Conservation (phyloP, 2,329 filamentous ascomycete species). For the Talaromyces sp. region DNA sequence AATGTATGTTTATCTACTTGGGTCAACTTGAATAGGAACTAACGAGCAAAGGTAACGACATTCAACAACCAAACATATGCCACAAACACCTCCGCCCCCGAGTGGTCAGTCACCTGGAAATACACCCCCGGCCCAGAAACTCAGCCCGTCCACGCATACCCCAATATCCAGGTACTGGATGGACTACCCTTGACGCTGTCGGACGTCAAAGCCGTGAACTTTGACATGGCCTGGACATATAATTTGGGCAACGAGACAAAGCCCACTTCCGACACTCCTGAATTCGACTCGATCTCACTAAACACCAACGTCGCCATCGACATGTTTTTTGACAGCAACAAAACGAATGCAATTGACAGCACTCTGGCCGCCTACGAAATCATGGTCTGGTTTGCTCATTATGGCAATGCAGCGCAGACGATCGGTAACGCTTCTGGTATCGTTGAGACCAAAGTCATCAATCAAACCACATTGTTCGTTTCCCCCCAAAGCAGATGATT, state of each 20-base stretch:
- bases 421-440: constrained; percentile 39
- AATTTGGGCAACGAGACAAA: constrained; percentile 41
- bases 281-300: constrained; percentile 34
- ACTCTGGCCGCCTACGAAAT: constrained; percentile 44
- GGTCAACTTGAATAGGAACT: neutral
- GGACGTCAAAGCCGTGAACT: constrained; percentile 36
- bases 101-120: constrained; percentile 52
- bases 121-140: constrained; percentile 41
- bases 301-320: constrained; percentile 56
- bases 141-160: constrained; percentile 51
- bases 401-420: constrained; percentile 45
- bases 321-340: constrained; percentile 52
- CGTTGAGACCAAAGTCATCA: constrained; percentile 33
- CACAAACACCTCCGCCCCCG: constrained; percentile 44
- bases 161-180: constrained; percentile 49
- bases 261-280: constrained; percentile 30
- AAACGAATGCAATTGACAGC: constrained; percentile 37
- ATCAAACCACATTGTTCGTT: constrained; percentile 27
- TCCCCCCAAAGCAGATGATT: too few species aligned
- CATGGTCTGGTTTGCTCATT: constrained; percentile 54
- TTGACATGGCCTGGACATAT: constrained; percentile 50
- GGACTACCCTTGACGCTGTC: constrained; percentile 43
- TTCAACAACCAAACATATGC: constrained; percentile 50
- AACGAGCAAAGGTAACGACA: constrained; percentile 41
- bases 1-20: constrained; percentile 41